Evolutionary conservation across 2,329 filamentous ascomycete species (phyloP).

Genomic region (Cladophialophora yegresii): DNA sequence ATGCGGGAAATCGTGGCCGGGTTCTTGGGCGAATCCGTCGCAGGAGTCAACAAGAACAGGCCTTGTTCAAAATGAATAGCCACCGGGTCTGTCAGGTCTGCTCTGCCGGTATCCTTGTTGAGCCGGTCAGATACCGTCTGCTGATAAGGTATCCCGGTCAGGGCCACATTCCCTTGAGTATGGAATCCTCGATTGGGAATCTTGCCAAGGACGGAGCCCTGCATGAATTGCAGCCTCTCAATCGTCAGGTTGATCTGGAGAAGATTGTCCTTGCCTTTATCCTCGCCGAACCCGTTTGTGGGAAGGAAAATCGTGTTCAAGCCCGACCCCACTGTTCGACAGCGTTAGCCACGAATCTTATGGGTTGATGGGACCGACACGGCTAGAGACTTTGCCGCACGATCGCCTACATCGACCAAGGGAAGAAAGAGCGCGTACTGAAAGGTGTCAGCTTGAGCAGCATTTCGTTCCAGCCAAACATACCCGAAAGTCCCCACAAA

Average conservation of each 20-base stretch:
- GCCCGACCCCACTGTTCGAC: too few species aligned
- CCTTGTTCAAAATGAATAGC: constrained; percentile 1
- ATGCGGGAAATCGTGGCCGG: not conserved
- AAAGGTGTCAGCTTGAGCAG: too few species aligned
- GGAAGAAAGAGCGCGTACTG: too few species aligned
- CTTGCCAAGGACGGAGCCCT: not conserved
- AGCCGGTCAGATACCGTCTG: not conserved
- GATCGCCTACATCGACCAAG: too few species aligned
- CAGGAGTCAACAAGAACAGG: not conserved
- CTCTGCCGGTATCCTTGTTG: not conserved
- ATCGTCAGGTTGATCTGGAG: not conserved
- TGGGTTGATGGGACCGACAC: too few species aligned
- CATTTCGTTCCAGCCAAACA: too few species aligned
- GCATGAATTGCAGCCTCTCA: not conserved
- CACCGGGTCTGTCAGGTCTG: not conserved
- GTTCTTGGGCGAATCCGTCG: not conserved
- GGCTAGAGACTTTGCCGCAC: too few species aligned
- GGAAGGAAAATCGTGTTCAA: too few species aligned
- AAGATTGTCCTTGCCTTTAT: not conserved
- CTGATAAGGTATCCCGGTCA: not conserved
- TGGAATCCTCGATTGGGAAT: not conserved
- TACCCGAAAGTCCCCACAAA: too few species aligned
- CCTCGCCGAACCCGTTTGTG: too few species aligned
- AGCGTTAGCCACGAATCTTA: too few species aligned
- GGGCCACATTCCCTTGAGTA: not conserved